Percentiles rank a stretch among this genome's conserved stretches.
Conservation (phyloP, 371 early-diverging fungal genomes). For the Choanephora cucurbitarum region DNA sequence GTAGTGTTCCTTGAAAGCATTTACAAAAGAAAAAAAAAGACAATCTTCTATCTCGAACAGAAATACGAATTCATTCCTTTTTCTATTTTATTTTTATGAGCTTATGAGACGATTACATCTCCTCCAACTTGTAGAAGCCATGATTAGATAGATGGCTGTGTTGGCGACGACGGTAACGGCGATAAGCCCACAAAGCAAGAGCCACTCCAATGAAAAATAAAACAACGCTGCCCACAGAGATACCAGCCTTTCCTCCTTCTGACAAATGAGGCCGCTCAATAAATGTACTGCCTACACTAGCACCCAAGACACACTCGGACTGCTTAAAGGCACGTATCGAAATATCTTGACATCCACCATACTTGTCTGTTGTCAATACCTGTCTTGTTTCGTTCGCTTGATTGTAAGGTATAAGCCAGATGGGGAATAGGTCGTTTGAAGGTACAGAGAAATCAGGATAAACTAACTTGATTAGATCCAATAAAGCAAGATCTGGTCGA, state of each 20-base stretch:
- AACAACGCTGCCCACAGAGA: constrained; percentile 31
- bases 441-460: constrained; percentile 6
- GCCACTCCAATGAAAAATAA: constrained; percentile 3
- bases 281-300: not conserved
- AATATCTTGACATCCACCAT: constrained; percentile 14
- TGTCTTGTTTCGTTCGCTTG: not conserved
- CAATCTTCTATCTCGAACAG: no score
- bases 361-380: not conserved
- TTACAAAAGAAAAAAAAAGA: no score
- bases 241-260: constrained; percentile 25
- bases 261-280: not conserved
- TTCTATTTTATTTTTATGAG: no score
- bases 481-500: constrained; percentile 44
- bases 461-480: constrained; percentile 14
- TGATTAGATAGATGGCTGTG: no score
- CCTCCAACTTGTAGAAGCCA: no score
- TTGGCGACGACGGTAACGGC: no score
- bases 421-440: constrained; percentile 2
- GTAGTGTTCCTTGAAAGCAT: no score
- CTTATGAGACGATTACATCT: no score
- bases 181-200: constrained; percentile 1
- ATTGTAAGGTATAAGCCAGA: constrained; percentile 11
- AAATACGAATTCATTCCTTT: no score
- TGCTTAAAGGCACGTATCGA: constrained; percentile 5
- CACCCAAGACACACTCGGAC: constrained; percentile 6